A percentile compares a stretch with the other conserved stretches of the same genome.
Conservation (phyloP, 192 early-diverging fungal species). For the Rhizoclosmatium sp. region DNA sequence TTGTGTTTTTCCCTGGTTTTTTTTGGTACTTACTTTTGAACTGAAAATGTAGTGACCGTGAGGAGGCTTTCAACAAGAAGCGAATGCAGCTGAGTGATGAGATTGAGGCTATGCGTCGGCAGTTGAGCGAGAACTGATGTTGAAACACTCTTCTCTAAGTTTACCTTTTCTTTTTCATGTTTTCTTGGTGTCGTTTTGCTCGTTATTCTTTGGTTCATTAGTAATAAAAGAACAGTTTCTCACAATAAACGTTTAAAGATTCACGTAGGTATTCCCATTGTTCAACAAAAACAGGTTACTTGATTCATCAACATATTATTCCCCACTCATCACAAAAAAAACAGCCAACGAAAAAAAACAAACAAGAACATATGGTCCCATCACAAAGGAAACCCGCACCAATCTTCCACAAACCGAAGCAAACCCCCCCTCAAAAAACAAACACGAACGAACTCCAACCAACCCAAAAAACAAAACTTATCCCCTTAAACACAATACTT, state of each 20-base stretch:
- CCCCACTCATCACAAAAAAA: neutral
- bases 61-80: slow-evolving; percentile 57
- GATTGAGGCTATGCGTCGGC: slow-evolving; percentile 52
- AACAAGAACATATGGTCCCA: no score
- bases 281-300: no score
- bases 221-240: no score
- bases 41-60: slow-evolving; percentile 46
- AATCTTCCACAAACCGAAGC: no score
- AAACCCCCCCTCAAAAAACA: no score
- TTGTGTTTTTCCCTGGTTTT: no score
- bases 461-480: neutral
- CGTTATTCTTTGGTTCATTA: neutral
- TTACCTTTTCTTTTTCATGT: neutral
- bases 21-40: neutral
- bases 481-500: slow-evolving; percentile 19
- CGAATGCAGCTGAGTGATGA: slow-evolving; percentile 61
- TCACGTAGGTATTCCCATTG: no score
- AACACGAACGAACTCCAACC: no score
- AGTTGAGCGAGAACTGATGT: slow-evolving; percentile 37
- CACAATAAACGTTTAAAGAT: no score
- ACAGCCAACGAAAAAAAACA: neutral
- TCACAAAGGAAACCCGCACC: no score
- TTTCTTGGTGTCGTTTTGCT: neutral
- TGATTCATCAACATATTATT: neutral
- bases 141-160: neutral